Conservation (phyloP, 345 rosid species). For the Ceriops tagal region DNA sequence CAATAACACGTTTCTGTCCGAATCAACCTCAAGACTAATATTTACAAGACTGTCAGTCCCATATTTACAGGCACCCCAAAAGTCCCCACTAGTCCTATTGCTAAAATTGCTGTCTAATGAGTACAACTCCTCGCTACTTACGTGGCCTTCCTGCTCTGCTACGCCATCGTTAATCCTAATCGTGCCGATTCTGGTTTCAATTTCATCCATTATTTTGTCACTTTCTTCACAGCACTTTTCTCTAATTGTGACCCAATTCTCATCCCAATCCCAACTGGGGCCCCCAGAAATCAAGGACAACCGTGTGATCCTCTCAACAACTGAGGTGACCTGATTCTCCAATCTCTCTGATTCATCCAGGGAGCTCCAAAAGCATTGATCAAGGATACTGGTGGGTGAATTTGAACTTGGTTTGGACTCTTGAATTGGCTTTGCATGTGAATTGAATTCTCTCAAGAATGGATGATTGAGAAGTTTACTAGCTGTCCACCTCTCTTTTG, state of each 20-base stretch:
- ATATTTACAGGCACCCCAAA: conserved; percentile 14
- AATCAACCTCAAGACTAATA: background rate
- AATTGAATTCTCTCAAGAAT: conserved; percentile 26
- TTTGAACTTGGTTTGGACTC: conserved; percentile 29
- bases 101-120: conserved; percentile 8
- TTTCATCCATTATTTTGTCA: conserved; percentile 24
- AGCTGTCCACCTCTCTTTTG: conserved; percentile 41
- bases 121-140: conserved; percentile 6
- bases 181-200: conserved; percentile 14
- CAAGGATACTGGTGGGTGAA: conserved; percentile 78
- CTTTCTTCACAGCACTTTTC: background rate
- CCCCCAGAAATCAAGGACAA: conserved; percentile 25
- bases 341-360: conserved; percentile 36
- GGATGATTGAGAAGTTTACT: conserved; percentile 38
- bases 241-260: conserved; percentile 55
- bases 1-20: conserved; percentile 6
- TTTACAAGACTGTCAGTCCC: conserved; percentile 7
- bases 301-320: conserved; percentile 46
- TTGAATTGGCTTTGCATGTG: conserved; percentile 19
- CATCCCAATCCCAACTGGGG: conserved; percentile 44
- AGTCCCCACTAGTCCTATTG: conserved; percentile 2
- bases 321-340: conserved; percentile 25
- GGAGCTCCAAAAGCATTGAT: conserved; percentile 59
- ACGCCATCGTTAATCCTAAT: background rate
- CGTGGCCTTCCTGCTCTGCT: conserved; percentile 9